phyloP scores from a whole-genome alignment of 2,329 filamentous ascomycete genomes.

The Sclerotinia trifoliorum region DNA sequence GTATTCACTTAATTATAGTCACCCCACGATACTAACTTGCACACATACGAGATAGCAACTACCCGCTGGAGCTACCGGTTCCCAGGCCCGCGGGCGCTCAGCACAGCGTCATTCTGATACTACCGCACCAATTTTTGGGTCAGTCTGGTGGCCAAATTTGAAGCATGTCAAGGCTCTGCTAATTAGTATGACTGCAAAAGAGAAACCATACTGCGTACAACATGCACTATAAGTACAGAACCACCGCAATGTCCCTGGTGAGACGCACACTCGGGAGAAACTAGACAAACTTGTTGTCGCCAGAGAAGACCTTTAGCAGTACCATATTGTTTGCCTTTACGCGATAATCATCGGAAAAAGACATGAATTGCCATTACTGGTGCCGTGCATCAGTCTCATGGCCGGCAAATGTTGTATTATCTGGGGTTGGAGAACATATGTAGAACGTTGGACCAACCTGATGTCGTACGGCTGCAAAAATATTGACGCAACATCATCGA shows the following conservation, averaged over 20 bases:
- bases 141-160: not conserved
- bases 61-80: not conserved
- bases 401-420: not conserved
- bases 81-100: not conserved
- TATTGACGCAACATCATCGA: not conserved
- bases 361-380: not conserved
- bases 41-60: not conserved
- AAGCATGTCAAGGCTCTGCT: not conserved
- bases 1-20: not conserved
- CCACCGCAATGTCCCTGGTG: not conserved
- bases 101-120: not conserved
- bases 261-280: not conserved
- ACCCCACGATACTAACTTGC: not conserved
- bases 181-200: not conserved
- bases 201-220: not conserved
- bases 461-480: not conserved
- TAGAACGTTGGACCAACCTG: not conserved
- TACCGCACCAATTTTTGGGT: conserved; percentile 10
- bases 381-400: not conserved
- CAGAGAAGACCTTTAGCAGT: not conserved
- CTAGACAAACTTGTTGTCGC: not conserved
- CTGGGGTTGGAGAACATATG: not conserved
- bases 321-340: not conserved
- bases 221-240: not conserved
- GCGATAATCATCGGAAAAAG: not conserved